phyloP scores from a whole-genome alignment of 305 asterid genomes.

The Rubia peregrina region DNA sequence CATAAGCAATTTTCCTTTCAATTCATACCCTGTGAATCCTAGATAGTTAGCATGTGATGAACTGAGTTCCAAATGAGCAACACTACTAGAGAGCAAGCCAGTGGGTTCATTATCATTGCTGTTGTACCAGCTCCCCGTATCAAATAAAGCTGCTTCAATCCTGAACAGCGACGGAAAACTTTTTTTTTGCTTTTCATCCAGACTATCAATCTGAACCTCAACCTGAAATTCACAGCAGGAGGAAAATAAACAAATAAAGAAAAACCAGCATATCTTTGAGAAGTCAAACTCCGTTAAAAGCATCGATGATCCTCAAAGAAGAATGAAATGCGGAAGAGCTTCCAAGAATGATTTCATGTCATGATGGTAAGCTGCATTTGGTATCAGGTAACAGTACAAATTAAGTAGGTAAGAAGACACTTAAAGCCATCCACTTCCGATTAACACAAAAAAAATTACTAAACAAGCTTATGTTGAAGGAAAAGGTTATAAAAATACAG shows the following conservation, averaged over 20 bases:
- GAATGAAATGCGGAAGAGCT: background rate
- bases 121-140: conserved; percentile 46
- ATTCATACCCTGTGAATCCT: conserved; percentile 75
- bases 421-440: background rate
- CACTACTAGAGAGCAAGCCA: conserved; percentile 47
- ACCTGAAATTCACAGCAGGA: conserved; percentile 38
- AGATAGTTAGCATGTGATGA: conserved; percentile 46
- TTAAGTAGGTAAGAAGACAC: conserved; percentile 2
- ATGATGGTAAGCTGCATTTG: conserved; percentile 4
- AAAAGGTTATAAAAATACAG: background rate
- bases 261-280: background rate
- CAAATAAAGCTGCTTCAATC: conserved; percentile 79
- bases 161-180: conserved; percentile 42
- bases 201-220: conserved; percentile 67
- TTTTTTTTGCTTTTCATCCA: conserved; percentile 43
- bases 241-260: background rate
- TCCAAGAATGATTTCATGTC: background rate
- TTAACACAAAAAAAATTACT: background rate
- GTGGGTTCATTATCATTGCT: conserved; percentile 25
- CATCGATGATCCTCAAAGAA: background rate
- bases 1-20: conserved; percentile 55
- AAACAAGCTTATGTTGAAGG: background rate
- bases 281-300: background rate
- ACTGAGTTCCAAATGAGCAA: conserved; percentile 46
- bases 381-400: background rate